Base-by-base conservation (phyloP, 306 rosid genomes). In the Quercus aquifolioides region DNA sequence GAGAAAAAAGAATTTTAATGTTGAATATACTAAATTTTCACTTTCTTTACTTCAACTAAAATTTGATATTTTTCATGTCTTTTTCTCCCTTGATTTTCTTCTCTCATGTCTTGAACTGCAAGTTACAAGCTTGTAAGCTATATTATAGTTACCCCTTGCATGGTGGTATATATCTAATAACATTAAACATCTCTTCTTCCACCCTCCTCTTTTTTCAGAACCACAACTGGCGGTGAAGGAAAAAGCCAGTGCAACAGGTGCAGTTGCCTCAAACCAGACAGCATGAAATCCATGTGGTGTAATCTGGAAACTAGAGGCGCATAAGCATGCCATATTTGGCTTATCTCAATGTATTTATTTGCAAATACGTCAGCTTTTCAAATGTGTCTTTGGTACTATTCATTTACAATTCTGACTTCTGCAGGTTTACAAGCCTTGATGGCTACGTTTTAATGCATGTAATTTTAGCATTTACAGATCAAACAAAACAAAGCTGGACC, bases 141-240 rank as follows among this genome's bases (percentile, higher is more conserved):
- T 26, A 4, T 3, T 59, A 15, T 15, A 62, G 38, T 15, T 14
- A 63, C 28, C n/a, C 12, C 69, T 63, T 5, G n/a, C 43, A 63
- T 63, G n/a, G 41, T 64, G 6, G 9, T 2, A 62, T 12, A 8
- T 60, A 5, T 12, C 67, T 6, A 60, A 4, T 60, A 0, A 25
- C 43, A 64, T 15, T 19, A 31, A 20, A 31, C 31, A 17, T 17
- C 25, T 67, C 25, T 63, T 31, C 19, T 4, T 41, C 25, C 65
- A 33, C 17, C 17, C 19, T 20, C 18, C 21, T 77, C 28, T 5
- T 60, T 23, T 73, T 54, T 80, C 84, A 94, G 97, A 87, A 71
- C 88, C 98, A 80, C 87, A 84, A 59, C 73, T 85, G 70, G 69
- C 83, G 21, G 83, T 73, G 8, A 88, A 71, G 88, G 90, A 85